Evolutionary conservation across 495 filamentous ascomycete species (phyloP).

Genomic region (Penicillium arizonense): DNA sequence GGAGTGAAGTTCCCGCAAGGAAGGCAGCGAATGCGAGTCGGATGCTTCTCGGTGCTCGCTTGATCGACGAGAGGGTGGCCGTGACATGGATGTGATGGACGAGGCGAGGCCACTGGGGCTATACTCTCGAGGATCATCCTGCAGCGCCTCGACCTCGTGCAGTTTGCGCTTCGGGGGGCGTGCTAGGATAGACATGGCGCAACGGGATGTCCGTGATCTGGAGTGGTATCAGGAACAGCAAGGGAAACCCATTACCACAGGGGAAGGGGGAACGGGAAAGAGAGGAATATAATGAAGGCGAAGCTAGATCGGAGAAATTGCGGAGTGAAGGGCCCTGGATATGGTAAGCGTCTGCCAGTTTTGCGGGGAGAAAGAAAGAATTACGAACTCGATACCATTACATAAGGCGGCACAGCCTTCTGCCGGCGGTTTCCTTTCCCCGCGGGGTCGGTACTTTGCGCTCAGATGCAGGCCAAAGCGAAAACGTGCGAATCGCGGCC

Average conservation of each 20-base stretch:
- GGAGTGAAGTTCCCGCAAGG: constrained; percentile 30
- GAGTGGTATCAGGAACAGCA: constrained; percentile 2
- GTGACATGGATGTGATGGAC: not conserved
- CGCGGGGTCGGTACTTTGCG: constrained; percentile 21
- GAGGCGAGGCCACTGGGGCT: not conserved
- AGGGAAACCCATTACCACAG: constrained; percentile 16
- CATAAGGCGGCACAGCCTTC: constrained; percentile 22
- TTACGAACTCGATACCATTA: not conserved
- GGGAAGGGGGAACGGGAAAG: not conserved
- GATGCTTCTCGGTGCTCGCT: constrained; percentile 24
- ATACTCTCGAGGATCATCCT: constrained; percentile 27
- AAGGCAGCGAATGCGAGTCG: constrained; percentile 19
- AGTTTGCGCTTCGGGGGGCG: constrained; percentile 40
- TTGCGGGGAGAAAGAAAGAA: constrained; percentile 12
- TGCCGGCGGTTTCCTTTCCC: constrained; percentile 24
- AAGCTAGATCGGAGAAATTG: not conserved
- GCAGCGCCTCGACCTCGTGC: constrained; percentile 24
- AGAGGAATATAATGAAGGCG: too few species aligned
- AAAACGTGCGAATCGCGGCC: not conserved
- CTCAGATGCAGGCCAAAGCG: not conserved
- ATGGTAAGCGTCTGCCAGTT: constrained; percentile 6
- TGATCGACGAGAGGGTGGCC: constrained; percentile 14
- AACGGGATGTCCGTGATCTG: not conserved
- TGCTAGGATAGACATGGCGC: constrained; percentile 38
- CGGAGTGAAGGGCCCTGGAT: constrained; percentile 3